A percentile compares a stretch with the other conserved stretches of the same genome.
Conservation (phyloP, 1,139 yeast species). For the Magnusiomyces ingens region DNA sequence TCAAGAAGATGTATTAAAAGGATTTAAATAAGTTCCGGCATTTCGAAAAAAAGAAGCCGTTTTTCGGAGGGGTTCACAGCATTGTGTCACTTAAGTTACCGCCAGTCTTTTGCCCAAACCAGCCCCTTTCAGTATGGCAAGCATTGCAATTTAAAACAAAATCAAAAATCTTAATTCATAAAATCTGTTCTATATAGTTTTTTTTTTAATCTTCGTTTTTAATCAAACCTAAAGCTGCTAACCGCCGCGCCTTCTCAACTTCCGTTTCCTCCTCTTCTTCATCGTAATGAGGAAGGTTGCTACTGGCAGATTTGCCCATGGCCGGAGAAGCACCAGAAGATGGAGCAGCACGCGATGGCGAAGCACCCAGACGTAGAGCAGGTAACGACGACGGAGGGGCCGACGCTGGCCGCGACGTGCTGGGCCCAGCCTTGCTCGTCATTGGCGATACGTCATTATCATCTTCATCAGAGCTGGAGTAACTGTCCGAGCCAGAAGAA, state of each 20-base stretch:
- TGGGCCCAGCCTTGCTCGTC: slow-evolving; percentile 7
- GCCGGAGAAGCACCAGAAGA: background rate
- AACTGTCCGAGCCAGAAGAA: slow-evolving; percentile 2
- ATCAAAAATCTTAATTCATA: too few relatives aligned
- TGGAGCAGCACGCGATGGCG: too few relatives aligned
- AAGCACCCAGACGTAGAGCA: background rate
- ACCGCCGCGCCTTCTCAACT: slow-evolving; percentile 65
- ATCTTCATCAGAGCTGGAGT: slow-evolving; percentile 4
- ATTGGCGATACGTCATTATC: slow-evolving; percentile 7
- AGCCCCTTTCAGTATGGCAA: too few relatives aligned
- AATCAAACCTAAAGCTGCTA: slow-evolving; percentile 72
- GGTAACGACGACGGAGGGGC: background rate
- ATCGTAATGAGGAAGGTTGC: slow-evolving; percentile 3
- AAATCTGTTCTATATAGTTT: slow-evolving; percentile 13
- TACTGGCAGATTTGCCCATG: background rate
- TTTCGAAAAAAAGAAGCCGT: too few relatives aligned
- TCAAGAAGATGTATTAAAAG: too few relatives aligned
- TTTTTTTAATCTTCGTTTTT: slow-evolving; percentile 33
- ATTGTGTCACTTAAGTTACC: too few relatives aligned
- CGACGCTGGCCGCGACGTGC: background rate
- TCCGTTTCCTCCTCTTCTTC: slow-evolving; percentile 47
- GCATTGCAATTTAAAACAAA: too few relatives aligned
- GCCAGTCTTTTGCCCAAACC: too few relatives aligned
- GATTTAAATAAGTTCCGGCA: too few relatives aligned
- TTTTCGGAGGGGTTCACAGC: too few relatives aligned